Evolutionary conservation across 2,329 filamentous ascomycete species (phyloP).

Genomic region (Colletotrichum sp.): DNA sequence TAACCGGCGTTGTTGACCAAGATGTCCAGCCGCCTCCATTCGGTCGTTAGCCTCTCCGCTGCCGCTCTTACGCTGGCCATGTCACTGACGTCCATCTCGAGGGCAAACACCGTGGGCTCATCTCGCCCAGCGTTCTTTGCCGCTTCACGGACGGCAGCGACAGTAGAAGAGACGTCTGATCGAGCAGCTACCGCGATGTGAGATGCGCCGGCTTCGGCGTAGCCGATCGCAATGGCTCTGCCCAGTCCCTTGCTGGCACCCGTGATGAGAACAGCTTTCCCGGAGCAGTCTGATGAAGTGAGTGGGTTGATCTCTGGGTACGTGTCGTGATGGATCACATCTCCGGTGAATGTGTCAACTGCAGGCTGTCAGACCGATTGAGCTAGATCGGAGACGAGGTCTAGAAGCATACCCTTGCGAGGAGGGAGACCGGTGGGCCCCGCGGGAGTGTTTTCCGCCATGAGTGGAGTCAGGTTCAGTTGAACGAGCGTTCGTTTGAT

Average conservation of each 20-base stretch:
- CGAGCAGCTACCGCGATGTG: slow-evolving; percentile 60
- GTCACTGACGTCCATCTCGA: slow-evolving; percentile 44
- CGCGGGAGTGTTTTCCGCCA: neutral
- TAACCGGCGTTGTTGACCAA: slow-evolving; percentile 50
- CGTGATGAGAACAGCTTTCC: slow-evolving; percentile 53
- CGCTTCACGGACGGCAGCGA: slow-evolving; percentile 37
- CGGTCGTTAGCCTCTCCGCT: slow-evolving; percentile 21
- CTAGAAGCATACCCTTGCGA: slow-evolving; percentile 3
- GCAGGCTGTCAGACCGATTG: neutral
- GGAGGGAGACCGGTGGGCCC: slow-evolving; percentile 6
- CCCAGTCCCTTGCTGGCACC: slow-evolving; percentile 63
- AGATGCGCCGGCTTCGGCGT: slow-evolving; percentile 56
- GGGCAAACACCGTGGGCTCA: slow-evolving; percentile 43
- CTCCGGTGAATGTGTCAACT: slow-evolving; percentile 29
- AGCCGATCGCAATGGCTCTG: slow-evolving; percentile 57
- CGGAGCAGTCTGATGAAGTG: slow-evolving; percentile 38
- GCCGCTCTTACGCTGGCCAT: slow-evolving; percentile 35
- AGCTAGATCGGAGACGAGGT: too few species aligned
- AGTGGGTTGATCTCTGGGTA: slow-evolving; percentile 55
- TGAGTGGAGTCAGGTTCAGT: neutral
- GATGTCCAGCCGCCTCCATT: slow-evolving; percentile 43
- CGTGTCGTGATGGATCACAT: slow-evolving; percentile 49
- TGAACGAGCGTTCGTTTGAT: slow-evolving; percentile 14
- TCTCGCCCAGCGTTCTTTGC: slow-evolving; percentile 32
- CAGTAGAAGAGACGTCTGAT: slow-evolving; percentile 44